These are phyloP conservation scores for Coprinopsis sp. DNA, from an alignment of 768 basidiomycete genomes.

Conservation along the genomic window DNA sequence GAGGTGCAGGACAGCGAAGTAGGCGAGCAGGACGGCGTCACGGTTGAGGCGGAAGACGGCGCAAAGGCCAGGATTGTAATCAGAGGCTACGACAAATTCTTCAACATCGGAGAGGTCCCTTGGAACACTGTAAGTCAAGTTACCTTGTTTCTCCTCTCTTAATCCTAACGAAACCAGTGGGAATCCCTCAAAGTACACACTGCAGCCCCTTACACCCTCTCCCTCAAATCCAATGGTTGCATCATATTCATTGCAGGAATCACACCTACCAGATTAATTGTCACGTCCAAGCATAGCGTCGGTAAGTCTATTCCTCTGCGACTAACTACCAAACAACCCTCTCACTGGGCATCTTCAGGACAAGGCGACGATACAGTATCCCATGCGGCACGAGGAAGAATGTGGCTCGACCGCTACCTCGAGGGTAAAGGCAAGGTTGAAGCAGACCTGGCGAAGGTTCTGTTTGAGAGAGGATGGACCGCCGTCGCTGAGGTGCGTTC, in stretches of 20 bases:
- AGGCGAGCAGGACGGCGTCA: constrained; percentile 8
- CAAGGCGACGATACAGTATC: constrained; percentile 35
- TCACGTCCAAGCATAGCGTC: constrained; percentile 91
- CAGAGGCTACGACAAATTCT: constrained; percentile 98
- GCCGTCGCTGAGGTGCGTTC: constrained; percentile 81
- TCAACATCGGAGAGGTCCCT: constrained; percentile 93
- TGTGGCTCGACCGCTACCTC: constrained; percentile 76
- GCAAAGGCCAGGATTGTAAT: constrained; percentile 63
- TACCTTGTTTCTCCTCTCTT: constrained; percentile 5
- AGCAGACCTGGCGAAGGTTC: constrained; percentile 61
- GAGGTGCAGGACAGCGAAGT: constrained; percentile 32
- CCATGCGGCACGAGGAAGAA: constrained; percentile 81
- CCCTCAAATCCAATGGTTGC: constrained; percentile 94
- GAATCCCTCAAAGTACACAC: constrained; percentile 63
- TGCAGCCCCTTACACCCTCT: constrained; percentile 73
- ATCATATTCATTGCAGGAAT: constrained; percentile 93
- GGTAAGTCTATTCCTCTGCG: too few species aligned
- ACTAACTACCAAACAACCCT: too few species aligned
- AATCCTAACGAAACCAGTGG: constrained; percentile 52
- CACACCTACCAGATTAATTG: constrained; percentile 63
- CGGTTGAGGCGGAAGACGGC: constrained; percentile 16
- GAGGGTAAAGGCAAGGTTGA: constrained; percentile 57
- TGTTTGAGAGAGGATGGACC: constrained; percentile 85
- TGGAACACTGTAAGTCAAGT: constrained; percentile 77
- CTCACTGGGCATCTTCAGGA: too few species aligned